phyloP scores from a whole-genome alignment of 176 grass and related monocot species.

The Ananas comosus region DNA sequence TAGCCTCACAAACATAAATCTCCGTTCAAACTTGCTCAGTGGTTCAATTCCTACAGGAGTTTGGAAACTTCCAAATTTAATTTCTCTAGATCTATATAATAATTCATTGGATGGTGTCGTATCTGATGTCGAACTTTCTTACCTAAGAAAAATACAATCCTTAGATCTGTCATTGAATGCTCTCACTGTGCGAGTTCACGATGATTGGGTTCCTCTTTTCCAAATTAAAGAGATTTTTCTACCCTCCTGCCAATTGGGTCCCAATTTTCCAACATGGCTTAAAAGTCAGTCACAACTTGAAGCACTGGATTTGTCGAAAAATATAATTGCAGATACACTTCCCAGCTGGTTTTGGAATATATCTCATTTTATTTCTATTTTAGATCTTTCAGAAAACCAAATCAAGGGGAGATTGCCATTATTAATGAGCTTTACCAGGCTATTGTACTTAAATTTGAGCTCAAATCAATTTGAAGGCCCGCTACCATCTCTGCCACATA shows the following conservation, averaged over 20 bases:
- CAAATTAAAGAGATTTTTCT: not conserved
- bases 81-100: not conserved
- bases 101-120: not conserved
- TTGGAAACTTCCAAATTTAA: not conserved
- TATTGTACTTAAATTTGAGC: not conserved
- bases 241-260: constrained; percentile 12
- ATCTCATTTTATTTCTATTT: not conserved
- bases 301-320: constrained; percentile 5
- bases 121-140: not conserved
- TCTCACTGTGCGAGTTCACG: not conserved
- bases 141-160: not conserved
- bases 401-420: not conserved
- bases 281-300: not conserved
- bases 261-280: constrained; percentile 26
- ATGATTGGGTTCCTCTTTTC: constrained; percentile 3
- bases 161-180: not conserved
- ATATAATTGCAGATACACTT: constrained; percentile 1
- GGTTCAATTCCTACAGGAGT: not conserved
- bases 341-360: constrained; percentile 31
- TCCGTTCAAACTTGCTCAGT: not conserved
- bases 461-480: not conserved
- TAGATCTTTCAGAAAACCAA: constrained; percentile 18
- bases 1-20: not conserved
- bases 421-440: not conserved
- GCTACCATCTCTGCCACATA: not conserved